These are phyloP conservation scores for Telfairia occidentalis DNA, from an alignment of 331 rosid species.

Conservation along the genomic window DNA sequence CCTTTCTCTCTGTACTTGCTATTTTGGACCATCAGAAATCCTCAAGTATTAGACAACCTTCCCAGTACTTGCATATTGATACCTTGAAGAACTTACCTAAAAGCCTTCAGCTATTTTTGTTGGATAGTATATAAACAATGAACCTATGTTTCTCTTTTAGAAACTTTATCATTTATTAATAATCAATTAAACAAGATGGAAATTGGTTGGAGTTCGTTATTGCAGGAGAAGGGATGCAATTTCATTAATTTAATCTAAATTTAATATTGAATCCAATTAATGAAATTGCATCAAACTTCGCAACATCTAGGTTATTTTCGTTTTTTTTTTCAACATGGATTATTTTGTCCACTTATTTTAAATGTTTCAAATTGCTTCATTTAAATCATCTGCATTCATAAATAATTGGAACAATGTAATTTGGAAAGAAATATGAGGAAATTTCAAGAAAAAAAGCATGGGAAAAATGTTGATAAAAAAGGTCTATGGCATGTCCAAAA, in stretches of 20 bases:
- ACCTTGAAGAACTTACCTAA: background rate
- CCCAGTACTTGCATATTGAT: conserved; percentile 24
- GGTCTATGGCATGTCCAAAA: background rate
- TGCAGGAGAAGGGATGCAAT: background rate
- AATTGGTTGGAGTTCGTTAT: background rate
- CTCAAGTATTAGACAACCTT: conserved; percentile 4
- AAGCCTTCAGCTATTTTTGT: background rate
- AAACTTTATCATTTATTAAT: background rate
- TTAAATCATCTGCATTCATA: conserved; percentile 13
- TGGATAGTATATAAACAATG: background rate
- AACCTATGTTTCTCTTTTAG: background rate
- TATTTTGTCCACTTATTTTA: background rate
- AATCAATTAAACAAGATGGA: background rate
- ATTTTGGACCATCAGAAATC: background rate
- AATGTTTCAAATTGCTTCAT: background rate
- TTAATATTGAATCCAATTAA: background rate
- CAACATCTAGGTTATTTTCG: background rate
- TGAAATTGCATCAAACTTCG: background rate
- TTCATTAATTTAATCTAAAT: background rate
- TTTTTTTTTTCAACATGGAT: background rate
- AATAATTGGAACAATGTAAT: background rate
- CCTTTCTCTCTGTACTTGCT: background rate
- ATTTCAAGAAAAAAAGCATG: background rate
- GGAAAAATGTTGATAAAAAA: background rate
- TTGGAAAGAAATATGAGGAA: background rate